phyloP scores from a whole-genome alignment of 768 basidiomycete species.

The Tremella fuciformis region DNA sequence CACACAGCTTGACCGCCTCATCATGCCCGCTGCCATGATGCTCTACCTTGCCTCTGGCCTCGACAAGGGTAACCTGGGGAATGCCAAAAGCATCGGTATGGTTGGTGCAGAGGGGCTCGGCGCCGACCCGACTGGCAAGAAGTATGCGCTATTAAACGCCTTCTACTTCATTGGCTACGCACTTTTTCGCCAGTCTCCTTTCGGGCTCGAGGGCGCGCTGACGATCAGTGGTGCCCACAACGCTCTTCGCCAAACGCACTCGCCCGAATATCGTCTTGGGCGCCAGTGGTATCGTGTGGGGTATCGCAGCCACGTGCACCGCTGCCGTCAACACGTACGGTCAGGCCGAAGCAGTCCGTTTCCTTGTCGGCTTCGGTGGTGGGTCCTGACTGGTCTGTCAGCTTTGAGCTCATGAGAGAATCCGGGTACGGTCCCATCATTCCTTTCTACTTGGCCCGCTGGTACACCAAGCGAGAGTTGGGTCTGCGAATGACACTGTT shows the following conservation, averaged over 20 bases:
- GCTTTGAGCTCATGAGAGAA: not conserved
- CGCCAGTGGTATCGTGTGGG: constrained; percentile 17
- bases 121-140: constrained; percentile 17
- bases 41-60: not conserved
- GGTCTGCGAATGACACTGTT: constrained; percentile 9
- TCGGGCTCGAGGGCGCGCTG: not conserved
- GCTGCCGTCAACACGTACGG: constrained; percentile 20
- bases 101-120: constrained; percentile 19
- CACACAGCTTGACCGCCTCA: not conserved
- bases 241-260: constrained; percentile 21
- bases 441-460: constrained; percentile 11
- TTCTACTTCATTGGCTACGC: constrained; percentile 23
- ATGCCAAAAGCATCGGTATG: constrained; percentile 28
- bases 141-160: constrained; percentile 22
- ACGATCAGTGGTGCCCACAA: constrained; percentile 18
- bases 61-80: constrained; percentile 27
- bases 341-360: constrained; percentile 12
- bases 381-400: not conserved
- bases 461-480: constrained; percentile 10
- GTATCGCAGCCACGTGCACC: constrained; percentile 22
- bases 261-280: constrained; percentile 17
- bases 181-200: constrained; percentile 19
- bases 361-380: constrained; percentile 15
- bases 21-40: not conserved
- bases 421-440: constrained; percentile 14